Evolutionary conservation across 1,284 basidiomycete species (phyloP).

Genomic region (Trametes versicolor): DNA sequence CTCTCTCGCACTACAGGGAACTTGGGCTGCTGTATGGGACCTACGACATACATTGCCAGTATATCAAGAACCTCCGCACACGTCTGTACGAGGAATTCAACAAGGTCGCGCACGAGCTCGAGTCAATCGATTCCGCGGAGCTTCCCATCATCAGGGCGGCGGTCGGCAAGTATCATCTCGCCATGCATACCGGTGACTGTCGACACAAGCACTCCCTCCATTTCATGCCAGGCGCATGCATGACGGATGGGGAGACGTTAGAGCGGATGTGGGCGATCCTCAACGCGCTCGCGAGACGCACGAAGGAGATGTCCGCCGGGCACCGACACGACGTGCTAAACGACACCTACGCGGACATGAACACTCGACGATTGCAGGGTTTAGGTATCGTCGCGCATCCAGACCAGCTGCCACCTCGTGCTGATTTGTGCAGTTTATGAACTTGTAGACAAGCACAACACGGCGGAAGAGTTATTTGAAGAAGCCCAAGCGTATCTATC

Average conservation of each 20-base stretch:
- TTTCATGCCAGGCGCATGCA: slow-evolving; percentile 25
- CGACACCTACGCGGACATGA: slow-evolving; percentile 17
- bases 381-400: neutral
- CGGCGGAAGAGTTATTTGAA: neutral
- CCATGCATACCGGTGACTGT: slow-evolving; percentile 34
- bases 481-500: neutral
- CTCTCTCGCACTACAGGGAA: slow-evolving; percentile 9
- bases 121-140: neutral
- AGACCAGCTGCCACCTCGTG: neutral
- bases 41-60: slow-evolving; percentile 31
- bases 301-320: slow-evolving; percentile 36
- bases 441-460: neutral
- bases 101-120: neutral
- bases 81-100: slow-evolving; percentile 2
- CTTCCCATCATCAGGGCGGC: slow-evolving; percentile 9
- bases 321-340: slow-evolving; percentile 38
- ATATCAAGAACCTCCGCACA: slow-evolving; percentile 13
- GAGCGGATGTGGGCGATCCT: slow-evolving; percentile 35
- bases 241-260: slow-evolving; percentile 34
- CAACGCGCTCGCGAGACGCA: slow-evolving; percentile 27
- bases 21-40: neutral
- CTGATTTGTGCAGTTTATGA: neutral
- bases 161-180: slow-evolving; percentile 39
- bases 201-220: slow-evolving; percentile 34
- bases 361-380: neutral